phyloP scores from a whole-genome alignment of 1,284 basidiomycete species.

The Laetiporus sulphureus region DNA sequence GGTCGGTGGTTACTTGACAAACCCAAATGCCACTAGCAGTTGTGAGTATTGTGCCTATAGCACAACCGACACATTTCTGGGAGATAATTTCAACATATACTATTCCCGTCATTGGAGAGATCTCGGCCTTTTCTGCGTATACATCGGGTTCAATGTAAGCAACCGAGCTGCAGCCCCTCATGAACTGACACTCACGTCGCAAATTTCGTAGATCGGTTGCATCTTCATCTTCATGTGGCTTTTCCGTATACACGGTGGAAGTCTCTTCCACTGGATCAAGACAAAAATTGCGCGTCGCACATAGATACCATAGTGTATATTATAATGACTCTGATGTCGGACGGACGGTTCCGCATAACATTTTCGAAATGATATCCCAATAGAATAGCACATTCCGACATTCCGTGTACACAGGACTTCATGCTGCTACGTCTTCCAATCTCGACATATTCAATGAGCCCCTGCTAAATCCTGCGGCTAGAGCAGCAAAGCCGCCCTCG shows the following conservation, averaged over 20 bases:
- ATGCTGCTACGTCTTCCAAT: too few species aligned
- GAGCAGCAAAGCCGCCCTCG: slow-evolving; percentile 77
- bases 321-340: too few species aligned
- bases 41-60: slow-evolving; percentile 53
- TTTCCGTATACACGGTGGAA: slow-evolving; percentile 18
- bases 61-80: slow-evolving; percentile 54
- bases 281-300: too few species aligned
- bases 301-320: too few species aligned
- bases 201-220: slow-evolving; percentile 19
- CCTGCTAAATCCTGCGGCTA: slow-evolving; percentile 76
- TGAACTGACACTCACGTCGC: too few species aligned
- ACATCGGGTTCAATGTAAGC: slow-evolving; percentile 55
- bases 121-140: slow-evolving; percentile 58
- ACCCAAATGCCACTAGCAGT: slow-evolving; percentile 42
- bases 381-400: too few species aligned
- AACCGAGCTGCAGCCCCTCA: not conserved
- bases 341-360: too few species aligned
- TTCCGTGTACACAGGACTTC: too few species aligned
- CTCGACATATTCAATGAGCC: slow-evolving; percentile 50
- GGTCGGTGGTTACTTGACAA: slow-evolving; percentile 61
- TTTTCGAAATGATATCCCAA: too few species aligned
- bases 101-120: slow-evolving; percentile 57
- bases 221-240: slow-evolving; percentile 30
- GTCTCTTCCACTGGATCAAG: slow-evolving; percentile 3
- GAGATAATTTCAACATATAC: slow-evolving; percentile 43